phyloP scores from a whole-genome alignment of 2,329 filamentous ascomycete species.

The Celoporthe dispersa region DNA sequence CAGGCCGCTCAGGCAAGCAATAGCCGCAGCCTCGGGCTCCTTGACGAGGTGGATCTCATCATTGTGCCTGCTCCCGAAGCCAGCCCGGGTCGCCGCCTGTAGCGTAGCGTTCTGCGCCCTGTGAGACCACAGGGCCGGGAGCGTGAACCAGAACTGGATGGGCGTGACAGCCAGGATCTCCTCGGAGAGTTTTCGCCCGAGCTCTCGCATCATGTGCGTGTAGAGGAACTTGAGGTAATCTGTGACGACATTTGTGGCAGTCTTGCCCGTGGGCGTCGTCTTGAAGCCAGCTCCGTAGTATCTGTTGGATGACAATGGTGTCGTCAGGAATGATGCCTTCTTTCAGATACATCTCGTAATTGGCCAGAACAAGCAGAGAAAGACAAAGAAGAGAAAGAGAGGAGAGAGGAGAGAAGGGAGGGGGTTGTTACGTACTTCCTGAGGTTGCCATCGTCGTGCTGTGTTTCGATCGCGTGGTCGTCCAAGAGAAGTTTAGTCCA shows the following conservation, averaged over 20 bases:
- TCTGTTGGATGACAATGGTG: not conserved
- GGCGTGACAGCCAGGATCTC: slow-evolving; percentile 11
- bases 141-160: slow-evolving; percentile 17
- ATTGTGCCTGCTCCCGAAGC: not conserved
- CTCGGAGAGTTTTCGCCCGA: slow-evolving; percentile 12
- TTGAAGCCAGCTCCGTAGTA: slow-evolving; percentile 6
- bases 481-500: slow-evolving; percentile 16
- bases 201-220: slow-evolving; percentile 12
- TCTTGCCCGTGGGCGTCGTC: slow-evolving; percentile 4
- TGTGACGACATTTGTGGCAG: not conserved
- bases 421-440: not conserved
- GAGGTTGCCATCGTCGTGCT: slow-evolving; percentile 10
- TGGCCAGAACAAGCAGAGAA: not conserved
- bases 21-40: slow-evolving; percentile 14
- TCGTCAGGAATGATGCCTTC: not conserved
- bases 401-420: not conserved
- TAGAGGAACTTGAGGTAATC: slow-evolving; percentile 12
- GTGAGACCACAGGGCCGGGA: slow-evolving; percentile 8
- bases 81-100: slow-evolving; percentile 9
- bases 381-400: not conserved
- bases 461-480: not conserved
- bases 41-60: slow-evolving; percentile 13
- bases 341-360: not conserved
- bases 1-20: slow-evolving; percentile 11
- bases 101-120: slow-evolving; percentile 10